Evolutionary conservation across 208 protist genomes (phyloP).

Genomic region (Strigomonas galati): DNA sequence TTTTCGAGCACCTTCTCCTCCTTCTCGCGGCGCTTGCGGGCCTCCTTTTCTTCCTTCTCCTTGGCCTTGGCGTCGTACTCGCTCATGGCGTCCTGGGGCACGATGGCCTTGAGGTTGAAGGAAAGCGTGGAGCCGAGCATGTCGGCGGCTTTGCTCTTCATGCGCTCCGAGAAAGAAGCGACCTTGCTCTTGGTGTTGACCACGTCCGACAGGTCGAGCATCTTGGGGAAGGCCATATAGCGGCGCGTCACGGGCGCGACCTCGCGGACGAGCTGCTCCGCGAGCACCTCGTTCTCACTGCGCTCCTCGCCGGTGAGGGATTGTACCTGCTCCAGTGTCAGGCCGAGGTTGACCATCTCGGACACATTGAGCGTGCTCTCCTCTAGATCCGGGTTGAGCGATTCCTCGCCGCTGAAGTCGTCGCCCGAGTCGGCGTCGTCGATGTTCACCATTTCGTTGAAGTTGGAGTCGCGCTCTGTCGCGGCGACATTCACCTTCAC

Average conservation of each 20-base stretch:
- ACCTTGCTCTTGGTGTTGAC: slow-evolving; percentile 37
- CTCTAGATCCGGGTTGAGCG: slow-evolving; percentile 12
- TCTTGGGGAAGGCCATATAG: slow-evolving; percentile 39
- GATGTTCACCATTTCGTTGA: slow-evolving; percentile 39
- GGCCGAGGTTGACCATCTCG: slow-evolving; percentile 16
- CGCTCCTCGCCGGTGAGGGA: slow-evolving; percentile 24
- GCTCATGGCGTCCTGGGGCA: slow-evolving; percentile 25
- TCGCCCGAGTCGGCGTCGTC: slow-evolving; percentile 28
- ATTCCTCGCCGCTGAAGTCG: slow-evolving; percentile 24
- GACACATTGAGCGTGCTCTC: slow-evolving; percentile 10
- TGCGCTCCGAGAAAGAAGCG: slow-evolving; percentile 27
- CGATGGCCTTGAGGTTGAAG: slow-evolving; percentile 34
- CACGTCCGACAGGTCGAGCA: slow-evolving; percentile 33
- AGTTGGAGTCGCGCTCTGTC: slow-evolving; percentile 40
- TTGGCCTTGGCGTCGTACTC: slow-evolving; percentile 38
- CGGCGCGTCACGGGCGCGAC: slow-evolving; percentile 29
- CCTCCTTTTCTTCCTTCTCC: slow-evolving; percentile 44
- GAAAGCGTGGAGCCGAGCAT: slow-evolving; percentile 30
- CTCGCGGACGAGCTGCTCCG: slow-evolving; percentile 29
- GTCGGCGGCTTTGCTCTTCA: slow-evolving; percentile 31
- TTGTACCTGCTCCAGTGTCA: slow-evolving; percentile 26
- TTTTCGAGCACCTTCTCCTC: slow-evolving; percentile 32
- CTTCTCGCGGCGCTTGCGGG: slow-evolving; percentile 29
- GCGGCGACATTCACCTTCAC: slow-evolving; percentile 15
- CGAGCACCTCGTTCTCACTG: slow-evolving; percentile 27